Base-by-base conservation (phyloP, 345 rosid species). In the Psidium friedrichsthalianum region DNA sequence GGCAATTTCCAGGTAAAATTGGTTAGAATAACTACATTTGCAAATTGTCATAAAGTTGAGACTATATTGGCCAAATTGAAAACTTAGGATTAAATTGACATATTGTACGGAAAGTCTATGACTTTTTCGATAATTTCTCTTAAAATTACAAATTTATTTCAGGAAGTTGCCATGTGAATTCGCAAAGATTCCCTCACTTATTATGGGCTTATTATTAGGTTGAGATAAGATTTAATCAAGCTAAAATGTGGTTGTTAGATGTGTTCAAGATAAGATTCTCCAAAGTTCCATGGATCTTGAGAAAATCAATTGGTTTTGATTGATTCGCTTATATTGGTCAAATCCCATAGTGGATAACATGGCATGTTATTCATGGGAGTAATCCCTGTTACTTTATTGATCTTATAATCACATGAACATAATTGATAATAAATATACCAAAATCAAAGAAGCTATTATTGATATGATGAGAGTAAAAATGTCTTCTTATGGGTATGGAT, bases 21-120 rank as follows among this genome's bases (percentile, higher is more conserved):
- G 11, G 11, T 9, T 2, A 16, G 6, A 25, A 57, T 25, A 5
- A 5, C n/a, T 57, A 57, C 2, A 25, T 56, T 11, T 6, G 6
- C 2, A 57, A 57, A 57, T 25, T 57, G 5, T 57, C 64, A 57
- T 24, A 57, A 25, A 0, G 14, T 25, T 25, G 25, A 1, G 0
- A 57, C 0, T 25, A 57, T 5, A 57, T 57, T 57, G 1, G 12
- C 6, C 7, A 57, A 57, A 57, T 57, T 25, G 9, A 25, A 57
- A 25, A 11, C n/a, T 13, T 5, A 12, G 0, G 1, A 58, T 0
- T 58, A 0, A 58, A n/a, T 58, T 12, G 6, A 25, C 51, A 49
- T 58, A 3, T 0, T 0, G 1, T n/a, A 58, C 6, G n/a, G 13
- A 2, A 58, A 0, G 18, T 58, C 25, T 6, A 5, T 3, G 16